Conservation (phyloP, 2,329 filamentous ascomycete genomes). For the Penicillium rolfsii region DNA sequence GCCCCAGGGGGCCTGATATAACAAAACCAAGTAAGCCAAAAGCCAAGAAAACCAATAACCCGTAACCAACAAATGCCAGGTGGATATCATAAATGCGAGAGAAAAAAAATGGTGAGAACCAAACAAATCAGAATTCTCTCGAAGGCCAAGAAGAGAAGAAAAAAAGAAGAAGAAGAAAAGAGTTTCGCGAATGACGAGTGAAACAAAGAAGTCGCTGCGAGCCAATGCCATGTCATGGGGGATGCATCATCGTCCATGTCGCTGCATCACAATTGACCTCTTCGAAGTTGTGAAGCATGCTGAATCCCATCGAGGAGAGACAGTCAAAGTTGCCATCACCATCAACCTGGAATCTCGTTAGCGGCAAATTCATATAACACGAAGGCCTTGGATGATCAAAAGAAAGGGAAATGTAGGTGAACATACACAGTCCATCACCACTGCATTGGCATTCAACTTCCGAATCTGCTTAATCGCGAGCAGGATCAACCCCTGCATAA, state of each 20-base stretch:
- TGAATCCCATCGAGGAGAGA: slow-evolving; percentile 78
- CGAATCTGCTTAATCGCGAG: slow-evolving; percentile 84
- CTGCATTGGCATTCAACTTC: slow-evolving; percentile 71
- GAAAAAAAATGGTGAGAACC: slow-evolving; percentile 5
- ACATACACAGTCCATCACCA: slow-evolving; percentile 79
- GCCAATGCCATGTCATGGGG: slow-evolving; percentile 28
- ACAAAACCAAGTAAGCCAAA: background rate
- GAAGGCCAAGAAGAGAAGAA: background rate
- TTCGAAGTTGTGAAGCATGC: slow-evolving; percentile 77
- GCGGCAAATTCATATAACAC: slow-evolving; percentile 20
- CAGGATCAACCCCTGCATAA: slow-evolving; percentile 78
- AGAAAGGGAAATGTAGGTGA: background rate
- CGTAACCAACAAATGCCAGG: slow-evolving; percentile 21
- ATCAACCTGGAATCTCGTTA: slow-evolving; percentile 59
- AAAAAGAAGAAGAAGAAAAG: background rate
- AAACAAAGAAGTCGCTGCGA: slow-evolving; percentile 6
- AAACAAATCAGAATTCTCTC: slow-evolving; percentile 1
- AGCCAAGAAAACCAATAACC: slow-evolving; percentile 3
- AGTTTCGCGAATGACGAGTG: background rate
- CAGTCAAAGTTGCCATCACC: slow-evolving; percentile 74
- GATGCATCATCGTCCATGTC: slow-evolving; percentile 61
- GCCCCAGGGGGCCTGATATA: background rate
- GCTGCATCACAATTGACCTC: slow-evolving; percentile 72
- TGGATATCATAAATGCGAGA: slow-evolving; percentile 31
- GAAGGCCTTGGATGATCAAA: background rate